Base-by-base conservation (phyloP, 2,329 filamentous ascomycete species). In the Macrophomina pseudophaseolina region DNA sequence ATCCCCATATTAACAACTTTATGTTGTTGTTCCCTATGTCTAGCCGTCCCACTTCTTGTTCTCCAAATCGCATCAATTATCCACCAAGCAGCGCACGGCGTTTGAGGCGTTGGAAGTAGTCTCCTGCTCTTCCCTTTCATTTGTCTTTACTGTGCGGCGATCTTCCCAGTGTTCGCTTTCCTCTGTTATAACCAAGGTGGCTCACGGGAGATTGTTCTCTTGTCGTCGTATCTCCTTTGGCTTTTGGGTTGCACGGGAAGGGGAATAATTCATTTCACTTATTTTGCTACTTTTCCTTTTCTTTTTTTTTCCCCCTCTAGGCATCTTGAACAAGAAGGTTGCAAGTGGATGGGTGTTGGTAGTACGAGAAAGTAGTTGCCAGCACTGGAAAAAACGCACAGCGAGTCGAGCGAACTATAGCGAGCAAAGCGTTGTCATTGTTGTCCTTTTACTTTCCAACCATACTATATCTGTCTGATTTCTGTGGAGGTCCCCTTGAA, bases 81-180 rank as follows among this genome's bases (percentile, higher is more conserved):
- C 58, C 58, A 62, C 58, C 33, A 44, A 62, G 58, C 58, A 62
- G 58, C 58, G 58, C 30, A 49, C 58, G 58, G 58, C 58, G 58
- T 62, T 62, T 28, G 58, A 38, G 58, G 58, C 58, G 58, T 62
- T 62, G 42, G 58, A 62, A 62, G 33, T 62, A 62, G 58, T 62
- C 58, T 49, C 58, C 44, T 62, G 58, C 58, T 62, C 58, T 62
- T 62, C 30, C 32, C 23, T 62, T 38, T 62, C 58, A 9, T 62
- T 62, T 62, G 58, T 62, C n/a, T 9, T 62, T 23, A 40, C 33
- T 49, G 30, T 44, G 42, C 42, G 35, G 30, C 58, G 42, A 48
- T 49, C 44, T n/a, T 18, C 58, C 58, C 16, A 48, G 12, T 16
- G 8, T 46, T 33, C 18, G 11, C n/a, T 62, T 32, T 18, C 40